Conservation (phyloP, 441 rosid species). For the Gossypium laxum region DNA sequence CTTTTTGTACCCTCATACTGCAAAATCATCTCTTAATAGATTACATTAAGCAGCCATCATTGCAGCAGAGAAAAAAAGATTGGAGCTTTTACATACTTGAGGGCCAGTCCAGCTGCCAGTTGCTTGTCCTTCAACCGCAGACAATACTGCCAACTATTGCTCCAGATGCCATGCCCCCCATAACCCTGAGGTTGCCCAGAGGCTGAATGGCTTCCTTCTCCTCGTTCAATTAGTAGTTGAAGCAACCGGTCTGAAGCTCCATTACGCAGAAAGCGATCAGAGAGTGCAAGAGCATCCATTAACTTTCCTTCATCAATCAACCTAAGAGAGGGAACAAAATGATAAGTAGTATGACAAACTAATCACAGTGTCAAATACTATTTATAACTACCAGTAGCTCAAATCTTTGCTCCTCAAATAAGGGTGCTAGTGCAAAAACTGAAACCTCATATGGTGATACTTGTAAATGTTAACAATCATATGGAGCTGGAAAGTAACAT, state of each 20-base stretch:
- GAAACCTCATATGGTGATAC: background rate
- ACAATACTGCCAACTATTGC: conserved; percentile 95
- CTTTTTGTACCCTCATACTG: conserved; percentile 1
- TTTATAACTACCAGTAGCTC: background rate
- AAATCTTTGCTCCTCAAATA: conserved; percentile 1
- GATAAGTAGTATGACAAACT: background rate
- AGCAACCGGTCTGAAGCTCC: conserved; percentile 90
- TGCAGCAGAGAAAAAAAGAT: conserved; percentile 3
- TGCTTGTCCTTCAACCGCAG: conserved; percentile 89
- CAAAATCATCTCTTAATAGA: background rate
- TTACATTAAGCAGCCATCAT: background rate
- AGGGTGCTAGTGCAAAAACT: background rate
- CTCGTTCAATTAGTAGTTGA: conserved; percentile 66
- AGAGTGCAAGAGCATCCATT: conserved; percentile 95
- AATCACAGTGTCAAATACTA: conserved; percentile 4
- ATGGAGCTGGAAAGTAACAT: background rate
- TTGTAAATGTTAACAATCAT: background rate
- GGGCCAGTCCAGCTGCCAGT: conserved; percentile 79
- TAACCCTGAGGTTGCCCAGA: conserved; percentile 44
- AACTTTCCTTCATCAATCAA: conserved; percentile 83
- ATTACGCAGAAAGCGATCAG: conserved; percentile 85
- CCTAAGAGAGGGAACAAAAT: conserved; percentile 26
- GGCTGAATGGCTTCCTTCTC: conserved; percentile 53
- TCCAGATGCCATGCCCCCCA: conserved; percentile 60
- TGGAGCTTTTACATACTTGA: conserved; percentile 47